Conservation (phyloP, 345 rosid genomes). For the Eucalyptus marginata region DNA sequence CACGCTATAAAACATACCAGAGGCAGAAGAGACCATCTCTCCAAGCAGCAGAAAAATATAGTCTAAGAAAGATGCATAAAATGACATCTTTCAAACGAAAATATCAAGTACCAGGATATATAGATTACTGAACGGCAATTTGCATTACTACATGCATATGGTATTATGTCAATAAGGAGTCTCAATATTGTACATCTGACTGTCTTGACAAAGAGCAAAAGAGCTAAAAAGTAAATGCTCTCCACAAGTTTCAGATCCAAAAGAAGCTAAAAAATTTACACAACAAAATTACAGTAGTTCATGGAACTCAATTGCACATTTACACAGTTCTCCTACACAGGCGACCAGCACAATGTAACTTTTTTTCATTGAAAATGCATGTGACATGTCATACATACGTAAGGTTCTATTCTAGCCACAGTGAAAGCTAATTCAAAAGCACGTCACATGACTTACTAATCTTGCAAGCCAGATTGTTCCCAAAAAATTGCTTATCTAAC, state of each 20-base stretch:
- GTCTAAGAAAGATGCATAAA: neutral
- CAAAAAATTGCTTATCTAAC: neutral
- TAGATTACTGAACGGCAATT: neutral
- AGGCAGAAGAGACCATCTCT: neutral
- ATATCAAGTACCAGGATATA: neutral
- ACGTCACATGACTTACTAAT: neutral
- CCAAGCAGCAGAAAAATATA: neutral
- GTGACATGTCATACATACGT: neutral
- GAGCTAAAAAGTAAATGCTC: neutral
- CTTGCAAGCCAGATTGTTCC: neutral
- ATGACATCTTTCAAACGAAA: neutral
- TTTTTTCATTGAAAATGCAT: neutral
- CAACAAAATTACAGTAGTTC: neutral
- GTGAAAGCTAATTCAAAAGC: neutral
- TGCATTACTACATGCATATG: neutral
- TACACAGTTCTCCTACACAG: neutral
- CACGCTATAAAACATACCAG: neutral
- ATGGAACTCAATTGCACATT: neutral
- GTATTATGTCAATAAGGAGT: neutral
- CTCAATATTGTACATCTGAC: neutral
- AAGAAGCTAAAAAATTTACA: neutral
- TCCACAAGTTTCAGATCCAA: neutral
- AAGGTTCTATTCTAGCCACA: neutral
- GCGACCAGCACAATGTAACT: neutral
- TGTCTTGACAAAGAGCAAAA: neutral